These are phyloP conservation scores for Cutaneotrichosporon sp. DNA, from an alignment of 1,284 basidiomycete species.

Conservation along the genomic window DNA sequence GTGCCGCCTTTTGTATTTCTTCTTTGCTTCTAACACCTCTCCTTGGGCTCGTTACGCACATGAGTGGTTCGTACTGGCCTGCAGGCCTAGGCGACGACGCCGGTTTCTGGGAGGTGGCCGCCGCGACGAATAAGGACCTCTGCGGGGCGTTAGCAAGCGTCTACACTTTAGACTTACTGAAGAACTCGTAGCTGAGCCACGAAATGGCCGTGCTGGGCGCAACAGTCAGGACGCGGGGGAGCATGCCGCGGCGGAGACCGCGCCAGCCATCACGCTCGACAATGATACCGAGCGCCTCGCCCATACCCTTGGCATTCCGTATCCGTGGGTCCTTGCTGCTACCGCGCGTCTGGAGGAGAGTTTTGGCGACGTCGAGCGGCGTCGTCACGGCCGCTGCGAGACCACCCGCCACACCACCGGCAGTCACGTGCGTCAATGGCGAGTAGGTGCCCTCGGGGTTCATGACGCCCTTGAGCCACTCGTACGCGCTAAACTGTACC, in stretches of 20 bases:
- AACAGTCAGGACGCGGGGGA: conserved; percentile 87
- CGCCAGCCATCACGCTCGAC: conserved; percentile 74
- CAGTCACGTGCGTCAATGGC: conserved; percentile 80
- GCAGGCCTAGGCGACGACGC: conserved; percentile 8
- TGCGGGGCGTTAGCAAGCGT: conserved; percentile 18
- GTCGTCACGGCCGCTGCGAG: conserved; percentile 94
- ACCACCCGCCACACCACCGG: conserved; percentile 87
- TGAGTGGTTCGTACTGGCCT: too few species aligned
- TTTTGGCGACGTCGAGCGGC: conserved; percentile 95
- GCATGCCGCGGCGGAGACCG: conserved; percentile 82
- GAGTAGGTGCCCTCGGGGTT: conserved; percentile 86
- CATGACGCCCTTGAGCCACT: conserved; percentile 79
- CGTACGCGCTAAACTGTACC: conserved; percentile 95
- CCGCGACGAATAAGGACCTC: conserved; percentile 44
- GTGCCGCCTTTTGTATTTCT: too few species aligned
- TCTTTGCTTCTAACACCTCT: too few species aligned
- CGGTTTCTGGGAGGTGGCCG: conserved; percentile 40
- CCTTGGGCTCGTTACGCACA: too few species aligned
- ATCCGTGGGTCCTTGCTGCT: conserved; percentile 76
- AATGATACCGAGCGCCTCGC: conserved; percentile 84
- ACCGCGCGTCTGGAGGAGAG: conserved; percentile 79
- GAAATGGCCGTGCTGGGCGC: conserved; percentile 97
- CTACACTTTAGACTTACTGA: conserved; percentile 82
- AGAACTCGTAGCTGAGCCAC: conserved; percentile 96
- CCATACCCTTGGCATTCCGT: conserved; percentile 74